These are phyloP conservation scores for Aspergillus sp. DNA, from an alignment of 2,329 filamentous ascomycete genomes.

Conservation along the genomic window DNA sequence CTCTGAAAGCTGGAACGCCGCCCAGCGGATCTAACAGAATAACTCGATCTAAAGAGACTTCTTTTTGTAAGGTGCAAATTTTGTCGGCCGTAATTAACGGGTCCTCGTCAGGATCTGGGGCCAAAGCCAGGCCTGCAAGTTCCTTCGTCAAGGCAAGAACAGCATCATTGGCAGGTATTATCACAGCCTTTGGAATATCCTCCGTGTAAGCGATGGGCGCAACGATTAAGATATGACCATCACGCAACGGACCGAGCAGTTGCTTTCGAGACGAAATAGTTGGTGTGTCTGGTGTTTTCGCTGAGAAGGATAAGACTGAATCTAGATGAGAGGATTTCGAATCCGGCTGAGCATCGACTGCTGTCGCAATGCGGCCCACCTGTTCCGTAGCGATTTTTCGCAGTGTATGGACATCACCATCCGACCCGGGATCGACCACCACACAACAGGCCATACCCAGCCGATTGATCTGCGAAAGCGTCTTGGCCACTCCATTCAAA, in stretches of 20 bases:
- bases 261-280: conserved; percentile 47
- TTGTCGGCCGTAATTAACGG: conserved; percentile 40
- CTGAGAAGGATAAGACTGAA: conserved; percentile 48
- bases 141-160: conserved; percentile 75
- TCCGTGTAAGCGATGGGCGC: conserved; percentile 62
- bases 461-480: conserved; percentile 76
- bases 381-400: conserved; percentile 59
- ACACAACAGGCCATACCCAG: conserved; percentile 81
- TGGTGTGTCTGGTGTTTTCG: conserved; percentile 33
- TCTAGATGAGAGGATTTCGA: conserved; percentile 70
- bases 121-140: conserved; percentile 65
- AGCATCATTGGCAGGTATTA: conserved; percentile 61
- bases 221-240: conserved; percentile 70
- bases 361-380: conserved; percentile 70
- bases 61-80: conserved; percentile 44
- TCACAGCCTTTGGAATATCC: conserved; percentile 48
- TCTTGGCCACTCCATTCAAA: conserved; percentile 74
- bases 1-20: conserved; percentile 69
- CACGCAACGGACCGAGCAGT: conserved; percentile 64
- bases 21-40: conserved; percentile 87
- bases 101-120: conserved; percentile 44
- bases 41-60: conserved; percentile 73
- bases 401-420: conserved; percentile 38
- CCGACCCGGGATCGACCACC: conserved; percentile 69
- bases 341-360: conserved; percentile 68